phyloP scores from a whole-genome alignment of 331 rosid species.

The Cydonia oblonga region DNA sequence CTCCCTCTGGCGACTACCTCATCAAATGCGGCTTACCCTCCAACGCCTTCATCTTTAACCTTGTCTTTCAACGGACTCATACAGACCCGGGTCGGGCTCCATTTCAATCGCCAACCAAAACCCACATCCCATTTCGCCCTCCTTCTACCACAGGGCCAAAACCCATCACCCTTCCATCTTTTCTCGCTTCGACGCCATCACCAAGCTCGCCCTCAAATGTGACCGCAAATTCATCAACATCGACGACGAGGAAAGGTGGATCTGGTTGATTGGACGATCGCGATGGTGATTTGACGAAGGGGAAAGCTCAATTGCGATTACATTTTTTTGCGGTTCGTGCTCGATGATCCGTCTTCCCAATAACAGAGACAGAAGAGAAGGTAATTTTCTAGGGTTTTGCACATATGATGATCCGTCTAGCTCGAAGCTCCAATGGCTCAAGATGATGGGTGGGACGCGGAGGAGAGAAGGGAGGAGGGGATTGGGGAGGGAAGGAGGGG shows the following conservation, averaged over 20 bases:
- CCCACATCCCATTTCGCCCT: neutral
- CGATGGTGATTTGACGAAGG: neutral
- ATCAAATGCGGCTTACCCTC: neutral
- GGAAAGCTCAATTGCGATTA: neutral
- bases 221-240: neutral
- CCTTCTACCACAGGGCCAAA: neutral
- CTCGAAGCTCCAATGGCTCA: too few species aligned
- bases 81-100: neutral
- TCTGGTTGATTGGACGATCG: neutral
- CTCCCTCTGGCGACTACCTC: neutral
- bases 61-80: neutral
- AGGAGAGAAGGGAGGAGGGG: too few species aligned
- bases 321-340: fast-evolving
- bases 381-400: too few species aligned
- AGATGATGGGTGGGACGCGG: too few species aligned
- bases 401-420: too few species aligned
- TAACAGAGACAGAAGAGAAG: too few species aligned
- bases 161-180: neutral
- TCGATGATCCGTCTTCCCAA: neutral
- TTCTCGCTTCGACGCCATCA: fast-evolving
- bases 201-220: neutral
- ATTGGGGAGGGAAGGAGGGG: neutral
- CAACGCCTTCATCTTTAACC: too few species aligned
- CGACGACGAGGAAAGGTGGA: neutral
- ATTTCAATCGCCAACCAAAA: neutral